Evolutionary conservation across 495 filamentous ascomycete genomes (phyloP).

Genomic region (Penicillium pulvis): DNA sequence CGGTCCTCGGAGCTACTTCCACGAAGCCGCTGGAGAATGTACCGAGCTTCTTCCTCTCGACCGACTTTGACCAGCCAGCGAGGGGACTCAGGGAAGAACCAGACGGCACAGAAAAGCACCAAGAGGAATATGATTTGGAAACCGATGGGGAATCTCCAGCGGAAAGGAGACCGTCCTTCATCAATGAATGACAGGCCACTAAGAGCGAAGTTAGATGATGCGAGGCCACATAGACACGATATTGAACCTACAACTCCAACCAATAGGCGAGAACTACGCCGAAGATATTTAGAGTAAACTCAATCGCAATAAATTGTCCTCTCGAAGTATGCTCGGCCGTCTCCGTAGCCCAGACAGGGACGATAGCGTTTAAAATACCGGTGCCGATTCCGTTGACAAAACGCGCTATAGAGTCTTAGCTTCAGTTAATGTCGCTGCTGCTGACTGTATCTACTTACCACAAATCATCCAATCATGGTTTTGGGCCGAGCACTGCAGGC

Average conservation of each 20-base stretch:
- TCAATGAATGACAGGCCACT: constrained; percentile 59
- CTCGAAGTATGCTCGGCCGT: constrained; percentile 67
- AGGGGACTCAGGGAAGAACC: constrained; percentile 68
- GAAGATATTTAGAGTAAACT: constrained; percentile 74
- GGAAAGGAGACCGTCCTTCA: constrained; percentile 54
- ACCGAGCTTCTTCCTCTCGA: constrained; percentile 61
- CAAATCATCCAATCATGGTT: constrained; percentile 74
- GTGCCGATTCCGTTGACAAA: constrained; percentile 70
- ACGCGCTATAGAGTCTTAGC: constrained; percentile 47
- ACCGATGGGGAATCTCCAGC: constrained; percentile 70
- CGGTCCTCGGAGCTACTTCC: constrained; percentile 57
- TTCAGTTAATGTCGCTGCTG: background rate
- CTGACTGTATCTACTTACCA: constrained; percentile 35
- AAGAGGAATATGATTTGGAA: constrained; percentile 70
- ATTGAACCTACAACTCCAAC: constrained; percentile 61
- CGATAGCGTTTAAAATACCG: constrained; percentile 70
- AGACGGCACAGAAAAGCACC: constrained; percentile 49
- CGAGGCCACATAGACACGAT: background rate
- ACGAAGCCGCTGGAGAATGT: constrained; percentile 62
- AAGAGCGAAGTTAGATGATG: constrained; percentile 28
- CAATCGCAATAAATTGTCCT: constrained; percentile 71
- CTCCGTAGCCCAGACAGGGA: constrained; percentile 74
- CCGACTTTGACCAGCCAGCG: constrained; percentile 66
- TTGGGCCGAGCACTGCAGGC: constrained; percentile 62
- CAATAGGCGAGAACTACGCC: constrained; percentile 74